These are phyloP conservation scores for Penicillium herquei DNA, from an alignment of 495 filamentous ascomycete species.

Conservation along the genomic window DNA sequence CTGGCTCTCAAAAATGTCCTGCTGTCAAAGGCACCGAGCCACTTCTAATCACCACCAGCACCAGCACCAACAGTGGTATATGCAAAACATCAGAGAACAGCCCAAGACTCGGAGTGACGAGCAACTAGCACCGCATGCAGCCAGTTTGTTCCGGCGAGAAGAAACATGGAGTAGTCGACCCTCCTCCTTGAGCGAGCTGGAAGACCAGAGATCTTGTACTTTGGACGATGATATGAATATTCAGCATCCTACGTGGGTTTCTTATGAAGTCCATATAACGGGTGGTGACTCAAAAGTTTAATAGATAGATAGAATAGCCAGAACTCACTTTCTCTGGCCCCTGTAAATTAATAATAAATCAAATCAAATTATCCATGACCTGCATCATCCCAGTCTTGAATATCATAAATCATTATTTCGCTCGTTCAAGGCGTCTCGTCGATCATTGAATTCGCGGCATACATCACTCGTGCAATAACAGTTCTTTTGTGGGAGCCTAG, in stretches of 20 bases:
- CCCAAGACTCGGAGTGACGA: background rate
- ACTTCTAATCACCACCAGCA: background rate
- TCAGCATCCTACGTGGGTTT: background rate
- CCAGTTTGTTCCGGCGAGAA: background rate
- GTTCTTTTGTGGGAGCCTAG: conserved; percentile 15
- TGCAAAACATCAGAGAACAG: background rate
- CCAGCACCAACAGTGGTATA: conserved; percentile 10
- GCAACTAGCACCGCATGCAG: background rate
- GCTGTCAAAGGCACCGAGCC: background rate
- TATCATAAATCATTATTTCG: background rate
- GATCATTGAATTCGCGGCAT: too few species aligned
- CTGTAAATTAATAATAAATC: too few species aligned
- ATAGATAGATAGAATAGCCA: background rate
- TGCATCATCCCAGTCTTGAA: too few species aligned
- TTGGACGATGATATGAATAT: background rate
- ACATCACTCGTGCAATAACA: too few species aligned
- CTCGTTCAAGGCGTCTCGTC: background rate
- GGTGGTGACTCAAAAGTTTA: conserved; percentile 4
- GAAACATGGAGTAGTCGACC: conserved; percentile 4
- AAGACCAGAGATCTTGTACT: conserved; percentile 15
- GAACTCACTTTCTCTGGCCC: too few species aligned
- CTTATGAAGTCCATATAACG: conserved; percentile 3
- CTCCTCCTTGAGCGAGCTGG: conserved; percentile 18
- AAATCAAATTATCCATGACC: too few species aligned
- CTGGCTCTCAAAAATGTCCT: conserved; percentile 6